Evolutionary conservation across 345 rosid species (phyloP), one percentile per base, ranked within the genome.

Genomic region (Hypericum androsaemum): DNA sequence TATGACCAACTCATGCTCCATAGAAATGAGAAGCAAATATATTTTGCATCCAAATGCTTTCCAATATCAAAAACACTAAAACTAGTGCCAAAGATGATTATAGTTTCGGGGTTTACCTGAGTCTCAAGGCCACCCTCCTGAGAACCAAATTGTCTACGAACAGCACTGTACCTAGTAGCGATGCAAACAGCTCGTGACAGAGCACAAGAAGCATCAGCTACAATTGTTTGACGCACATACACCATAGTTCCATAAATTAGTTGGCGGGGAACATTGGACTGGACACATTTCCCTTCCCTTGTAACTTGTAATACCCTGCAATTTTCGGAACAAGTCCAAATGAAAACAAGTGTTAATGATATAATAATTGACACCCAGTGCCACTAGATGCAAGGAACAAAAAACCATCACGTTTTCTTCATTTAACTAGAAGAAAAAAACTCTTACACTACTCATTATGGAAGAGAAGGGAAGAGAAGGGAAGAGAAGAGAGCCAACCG

Each of bases 181-280:
- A 94, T 88, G 59, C 97, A 86, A 71, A 88, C 97, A 54, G 97
- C 95, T 46, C 85, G 69, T 66, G 99, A 82, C 52, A 94, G 70
- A 50, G 97, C 95, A 69, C 12, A 10, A 12, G 99, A 94, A 40
- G 99, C 95, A 82, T 83, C 89, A 5, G 81, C 59, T 37, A 94
- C 99, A 63, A 94, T 94, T 53, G 74, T 67, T 71, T 94, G 90
- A 13, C 95, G 81, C 56, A 88, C 95, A 66, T 5, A 82, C 41
- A 94, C 99, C 97, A 94, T 88, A 17, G 99, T 94, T 32, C 99
- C 97, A 66, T 94, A 94, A 54, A 86, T 69, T 65, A 88, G 73
- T 73, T 85, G 99, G 40, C 90, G 64, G 2, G 97, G 99, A 56
- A 94, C 95, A 69, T 83, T 65, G 1, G 99, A 94, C 60, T 76